phyloP scores from a whole-genome alignment of 306 rosid species.

The Corylus avellana region DNA sequence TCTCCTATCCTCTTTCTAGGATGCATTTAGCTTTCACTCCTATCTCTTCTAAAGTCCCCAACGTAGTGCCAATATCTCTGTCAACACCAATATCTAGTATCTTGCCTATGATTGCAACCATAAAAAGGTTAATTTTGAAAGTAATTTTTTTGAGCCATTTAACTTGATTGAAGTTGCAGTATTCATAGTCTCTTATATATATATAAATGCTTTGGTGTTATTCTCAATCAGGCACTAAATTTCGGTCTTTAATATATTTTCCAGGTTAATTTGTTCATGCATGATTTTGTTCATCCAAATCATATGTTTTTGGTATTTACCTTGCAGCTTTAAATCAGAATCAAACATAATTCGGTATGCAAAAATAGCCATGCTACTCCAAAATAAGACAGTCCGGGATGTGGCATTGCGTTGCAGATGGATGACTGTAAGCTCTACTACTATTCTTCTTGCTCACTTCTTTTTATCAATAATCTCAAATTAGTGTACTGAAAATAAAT shows the following conservation, averaged over 20 bases:
- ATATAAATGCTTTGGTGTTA: too few relatives aligned
- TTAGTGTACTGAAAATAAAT: not conserved
- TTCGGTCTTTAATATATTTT: not conserved
- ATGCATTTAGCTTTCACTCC: not conserved
- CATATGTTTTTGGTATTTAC: conserved; percentile 10
- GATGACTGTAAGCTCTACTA: conserved; percentile 77
- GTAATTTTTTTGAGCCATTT: conserved; percentile 2
- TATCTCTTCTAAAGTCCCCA: not conserved
- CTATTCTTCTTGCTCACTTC: conserved; percentile 11
- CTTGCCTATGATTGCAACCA: conserved; percentile 4
- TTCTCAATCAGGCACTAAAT: not conserved
- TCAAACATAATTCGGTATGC: conserved; percentile 74
- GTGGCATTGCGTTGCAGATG: conserved; percentile 95
- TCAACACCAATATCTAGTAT: conserved; percentile 4
- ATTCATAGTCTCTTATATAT: not conserved
- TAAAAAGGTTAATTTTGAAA: conserved; percentile 5
- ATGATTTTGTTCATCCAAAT: not conserved
- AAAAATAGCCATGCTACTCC: conserved; percentile 80
- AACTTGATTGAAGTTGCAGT: not conserved
- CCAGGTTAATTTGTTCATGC: not conserved
- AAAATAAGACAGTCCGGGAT: conserved; percentile 84
- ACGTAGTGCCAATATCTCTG: conserved; percentile 4
- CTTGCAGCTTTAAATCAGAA: conserved; percentile 55
- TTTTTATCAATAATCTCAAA: conserved; percentile 18
- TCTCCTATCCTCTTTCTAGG: conserved; percentile 6